phyloP scores from a whole-genome alignment of 139 green algal species.

The Coelastrella sp. region DNA sequence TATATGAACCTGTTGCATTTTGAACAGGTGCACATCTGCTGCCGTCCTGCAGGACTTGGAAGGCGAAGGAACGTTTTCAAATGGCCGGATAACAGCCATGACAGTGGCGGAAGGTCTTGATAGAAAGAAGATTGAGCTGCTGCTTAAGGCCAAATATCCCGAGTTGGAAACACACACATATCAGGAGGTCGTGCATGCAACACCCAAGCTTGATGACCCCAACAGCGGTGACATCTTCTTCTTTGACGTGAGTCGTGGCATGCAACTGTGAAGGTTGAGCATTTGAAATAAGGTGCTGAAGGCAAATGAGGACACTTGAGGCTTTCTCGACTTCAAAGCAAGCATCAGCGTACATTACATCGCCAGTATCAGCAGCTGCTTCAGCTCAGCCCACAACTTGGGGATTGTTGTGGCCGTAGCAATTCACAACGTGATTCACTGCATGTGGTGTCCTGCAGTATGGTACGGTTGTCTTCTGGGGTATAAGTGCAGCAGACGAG shows the following conservation, averaged over 20 bases:
- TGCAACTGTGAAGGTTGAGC: too few species aligned
- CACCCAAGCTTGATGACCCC: constrained; percentile 38
- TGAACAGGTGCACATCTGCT: neutral
- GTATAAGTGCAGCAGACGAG: constrained; percentile 58
- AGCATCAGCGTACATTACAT: too few species aligned
- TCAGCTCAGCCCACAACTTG: neutral
- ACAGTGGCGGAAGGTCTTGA: constrained; percentile 44
- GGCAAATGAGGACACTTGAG: too few species aligned
- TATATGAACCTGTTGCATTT: neutral
- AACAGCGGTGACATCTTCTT: constrained; percentile 45
- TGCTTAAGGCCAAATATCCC: constrained; percentile 36
- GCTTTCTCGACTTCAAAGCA: too few species aligned
- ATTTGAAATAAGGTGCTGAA: too few species aligned
- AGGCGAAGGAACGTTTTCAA: neutral
- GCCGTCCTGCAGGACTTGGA: constrained; percentile 39
- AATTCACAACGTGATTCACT: neutral
- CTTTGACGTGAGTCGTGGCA: constrained; percentile 33
- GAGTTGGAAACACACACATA: constrained; percentile 29
- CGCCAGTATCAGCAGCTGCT: neutral
- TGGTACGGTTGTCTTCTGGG: constrained; percentile 72
- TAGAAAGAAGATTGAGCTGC: constrained; percentile 25
- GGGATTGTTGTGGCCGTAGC: too few species aligned
- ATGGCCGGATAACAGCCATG: constrained; percentile 41
- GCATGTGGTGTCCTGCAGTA: constrained; percentile 54
- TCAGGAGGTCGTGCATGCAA: constrained; percentile 49